These are phyloP conservation scores for Saccharomycopsis crataegensis DNA, from an alignment of 1,139 yeast genomes.

Conservation along the genomic window DNA sequence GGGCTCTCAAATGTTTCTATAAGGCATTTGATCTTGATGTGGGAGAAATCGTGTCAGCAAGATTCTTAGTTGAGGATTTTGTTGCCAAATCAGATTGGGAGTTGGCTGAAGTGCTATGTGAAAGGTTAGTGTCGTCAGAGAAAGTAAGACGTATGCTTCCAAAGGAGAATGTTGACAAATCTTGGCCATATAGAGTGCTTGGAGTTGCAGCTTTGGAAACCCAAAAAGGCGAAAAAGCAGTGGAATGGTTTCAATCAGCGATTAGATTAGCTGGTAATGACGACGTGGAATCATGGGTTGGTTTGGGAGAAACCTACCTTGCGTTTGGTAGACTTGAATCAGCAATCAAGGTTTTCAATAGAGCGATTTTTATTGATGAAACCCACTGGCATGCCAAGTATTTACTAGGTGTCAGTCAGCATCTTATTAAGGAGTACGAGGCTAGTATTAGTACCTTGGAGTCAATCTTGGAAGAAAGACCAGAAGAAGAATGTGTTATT, in stretches of 20 bases:
- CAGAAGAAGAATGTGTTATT: slow-evolving; percentile 50
- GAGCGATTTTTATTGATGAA: slow-evolving; percentile 46
- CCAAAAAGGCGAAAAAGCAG: slow-evolving; percentile 71
- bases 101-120: slow-evolving; percentile 69
- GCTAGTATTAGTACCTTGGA: slow-evolving; percentile 37
- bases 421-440: slow-evolving; percentile 44
- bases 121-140: slow-evolving; percentile 56
- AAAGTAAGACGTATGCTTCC: slow-evolving; percentile 45
- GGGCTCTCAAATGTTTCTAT: slow-evolving; percentile 83
- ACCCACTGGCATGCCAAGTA: slow-evolving; percentile 55
- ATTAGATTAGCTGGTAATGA: slow-evolving; percentile 50
- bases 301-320: slow-evolving; percentile 87
- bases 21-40: slow-evolving; percentile 86
- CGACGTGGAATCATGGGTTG: slow-evolving; percentile 84
- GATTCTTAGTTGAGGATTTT: slow-evolving; percentile 60
- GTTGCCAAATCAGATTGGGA: slow-evolving; percentile 73
- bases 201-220: slow-evolving; percentile 73
- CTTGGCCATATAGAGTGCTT: slow-evolving; percentile 86
- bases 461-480: slow-evolving; percentile 36
- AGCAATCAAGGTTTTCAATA: slow-evolving; percentile 71
- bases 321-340: slow-evolving; percentile 84
- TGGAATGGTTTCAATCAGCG: slow-evolving; percentile 84
- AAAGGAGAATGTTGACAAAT: slow-evolving; percentile 33
- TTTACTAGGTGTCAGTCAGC: slow-evolving; percentile 56
- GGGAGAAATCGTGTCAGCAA: slow-evolving; percentile 68